Evolutionary conservation across 192 early-diverging fungal genomes (phyloP).

Genomic region (Piromyces finnis): DNA sequence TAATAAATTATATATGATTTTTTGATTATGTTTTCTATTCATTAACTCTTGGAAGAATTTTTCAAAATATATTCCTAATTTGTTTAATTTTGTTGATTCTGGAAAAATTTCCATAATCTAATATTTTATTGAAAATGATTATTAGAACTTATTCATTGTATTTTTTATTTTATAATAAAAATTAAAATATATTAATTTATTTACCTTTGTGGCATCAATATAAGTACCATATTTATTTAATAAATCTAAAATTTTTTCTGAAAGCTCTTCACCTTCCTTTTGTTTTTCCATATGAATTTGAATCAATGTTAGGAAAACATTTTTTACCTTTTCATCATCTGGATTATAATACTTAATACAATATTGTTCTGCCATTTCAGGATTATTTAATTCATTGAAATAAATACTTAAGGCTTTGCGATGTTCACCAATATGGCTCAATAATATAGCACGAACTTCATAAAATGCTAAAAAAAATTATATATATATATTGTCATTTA

Average conservation of each 20-base stretch:
- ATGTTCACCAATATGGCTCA: background rate
- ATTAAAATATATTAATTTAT: too few species aligned
- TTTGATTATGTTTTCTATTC: background rate
- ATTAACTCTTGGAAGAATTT: background rate
- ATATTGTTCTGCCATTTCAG: background rate
- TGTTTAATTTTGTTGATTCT: background rate
- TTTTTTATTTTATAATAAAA: too few species aligned
- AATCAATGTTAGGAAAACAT: background rate
- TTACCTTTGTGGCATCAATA: background rate
- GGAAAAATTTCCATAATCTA: background rate
- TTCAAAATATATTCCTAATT: background rate
- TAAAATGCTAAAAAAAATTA: background rate
- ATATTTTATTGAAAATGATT: too few species aligned
- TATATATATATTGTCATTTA: too few species aligned
- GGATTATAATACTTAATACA: background rate
- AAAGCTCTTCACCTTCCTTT: background rate
- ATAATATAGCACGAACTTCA: background rate
- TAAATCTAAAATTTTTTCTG: background rate
- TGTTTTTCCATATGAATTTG: background rate
- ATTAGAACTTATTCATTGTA: too few species aligned
- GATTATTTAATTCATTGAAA: background rate
- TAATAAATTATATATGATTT: background rate
- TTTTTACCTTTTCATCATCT: background rate
- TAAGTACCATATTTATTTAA: background rate
- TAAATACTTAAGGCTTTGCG: background rate